Conservation (phyloP, 169 alveolate genomes). For the Babesia microti region DNA sequence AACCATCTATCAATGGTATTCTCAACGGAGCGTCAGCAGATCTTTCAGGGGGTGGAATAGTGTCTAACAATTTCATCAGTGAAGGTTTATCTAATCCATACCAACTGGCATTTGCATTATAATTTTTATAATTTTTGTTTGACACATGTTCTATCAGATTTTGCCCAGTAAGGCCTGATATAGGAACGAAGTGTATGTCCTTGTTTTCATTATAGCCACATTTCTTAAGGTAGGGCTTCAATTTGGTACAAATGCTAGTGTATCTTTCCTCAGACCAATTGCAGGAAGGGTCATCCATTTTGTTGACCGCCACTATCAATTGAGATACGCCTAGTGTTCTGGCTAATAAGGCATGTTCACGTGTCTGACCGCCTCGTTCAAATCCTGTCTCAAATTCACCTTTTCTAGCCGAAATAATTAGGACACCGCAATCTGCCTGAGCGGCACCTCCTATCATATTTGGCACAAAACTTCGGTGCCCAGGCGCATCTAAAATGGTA, state of each 20-base stretch:
- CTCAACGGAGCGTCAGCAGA: conserved; percentile 71
- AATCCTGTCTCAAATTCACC: conserved; percentile 99
- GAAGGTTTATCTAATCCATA: conserved; percentile 66
- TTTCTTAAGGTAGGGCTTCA: conserved; percentile 77
- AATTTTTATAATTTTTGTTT: conserved; percentile 29
- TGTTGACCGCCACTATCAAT: conserved; percentile 92
- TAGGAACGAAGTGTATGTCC: conserved; percentile 88
- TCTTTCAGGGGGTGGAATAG: conserved; percentile 53
- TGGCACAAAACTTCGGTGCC: conserved; percentile 98
- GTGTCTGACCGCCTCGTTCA: conserved; percentile 98
- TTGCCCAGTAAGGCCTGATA: conserved; percentile 93
- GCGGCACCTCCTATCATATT: conserved; percentile 99
- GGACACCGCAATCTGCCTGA: conserved; percentile 98
- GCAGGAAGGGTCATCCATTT: conserved; percentile 97
- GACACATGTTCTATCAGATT: conserved; percentile 77
- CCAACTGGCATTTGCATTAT: conserved; percentile 57
- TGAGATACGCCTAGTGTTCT: conserved; percentile 92
- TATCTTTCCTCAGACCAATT: conserved; percentile 87
- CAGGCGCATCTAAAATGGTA: conserved; percentile 99
- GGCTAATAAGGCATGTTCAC: conserved; percentile 98
- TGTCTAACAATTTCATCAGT: conserved; percentile 68
- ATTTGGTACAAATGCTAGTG: conserved; percentile 65
- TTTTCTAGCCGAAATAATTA: conserved; percentile 88
- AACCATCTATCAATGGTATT: conserved; percentile 80
- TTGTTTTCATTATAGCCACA: conserved; percentile 79